These are phyloP conservation scores for Picea mariana DNA, from an alignment of 83 land plant species.

Conservation along the genomic window DNA sequence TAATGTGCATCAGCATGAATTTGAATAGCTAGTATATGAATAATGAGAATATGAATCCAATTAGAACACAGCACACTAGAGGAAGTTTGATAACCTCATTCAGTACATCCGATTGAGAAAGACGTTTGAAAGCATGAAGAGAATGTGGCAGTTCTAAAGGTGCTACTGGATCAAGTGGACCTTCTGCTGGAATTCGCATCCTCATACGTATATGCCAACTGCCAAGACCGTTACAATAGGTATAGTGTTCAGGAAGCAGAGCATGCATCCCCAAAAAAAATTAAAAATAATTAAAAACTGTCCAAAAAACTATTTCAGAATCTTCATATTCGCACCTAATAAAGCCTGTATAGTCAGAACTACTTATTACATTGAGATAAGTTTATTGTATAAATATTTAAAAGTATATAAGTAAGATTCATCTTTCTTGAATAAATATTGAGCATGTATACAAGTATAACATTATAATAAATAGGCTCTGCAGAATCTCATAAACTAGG, in stretches of 20 bases:
- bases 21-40: not conserved
- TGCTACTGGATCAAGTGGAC: conserved; percentile 77
- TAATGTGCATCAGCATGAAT: not conserved
- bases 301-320: too few species aligned
- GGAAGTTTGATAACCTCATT: conserved; percentile 39
- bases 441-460: not conserved
- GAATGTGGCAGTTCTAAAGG: conserved; percentile 89
- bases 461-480: not conserved
- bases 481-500: not conserved
- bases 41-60: not conserved
- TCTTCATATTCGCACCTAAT: too few species aligned
- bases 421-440: not conserved
- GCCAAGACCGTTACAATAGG: not conserved
- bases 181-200: conserved; percentile 65
- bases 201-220: conserved; percentile 96
- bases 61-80: not conserved
- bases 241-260: not conserved
- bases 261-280: too few species aligned
- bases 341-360: too few species aligned
- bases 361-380: too few species aligned
- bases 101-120: conserved; percentile 46
- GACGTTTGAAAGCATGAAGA: conserved; percentile 81
- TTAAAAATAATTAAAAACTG: too few species aligned
- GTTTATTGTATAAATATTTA: not conserved
- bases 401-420: too few species aligned